phyloP scores from a whole-genome alignment of 805 yeast genomes.

The Metschnikowia corniflorae region DNA sequence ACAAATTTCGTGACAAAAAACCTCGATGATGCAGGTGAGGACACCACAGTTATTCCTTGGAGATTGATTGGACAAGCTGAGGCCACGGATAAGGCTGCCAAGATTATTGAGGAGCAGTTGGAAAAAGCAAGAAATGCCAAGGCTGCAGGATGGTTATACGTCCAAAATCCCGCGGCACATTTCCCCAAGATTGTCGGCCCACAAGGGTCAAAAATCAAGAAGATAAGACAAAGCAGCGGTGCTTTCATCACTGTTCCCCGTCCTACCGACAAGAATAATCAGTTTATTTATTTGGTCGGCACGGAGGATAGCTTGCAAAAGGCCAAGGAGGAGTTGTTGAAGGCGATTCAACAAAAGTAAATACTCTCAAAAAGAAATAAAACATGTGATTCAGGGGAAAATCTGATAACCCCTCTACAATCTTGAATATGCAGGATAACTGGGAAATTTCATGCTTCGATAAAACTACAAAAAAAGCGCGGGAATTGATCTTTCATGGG shows the following conservation, averaged over 20 bases:
- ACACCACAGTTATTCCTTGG: conserved; percentile 53
- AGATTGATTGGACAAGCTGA: conserved; percentile 55
- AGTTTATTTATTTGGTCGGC: conserved; percentile 61
- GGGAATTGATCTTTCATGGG: too few species aligned
- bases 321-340: conserved; percentile 21
- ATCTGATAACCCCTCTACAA: too few species aligned
- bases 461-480: too few species aligned
- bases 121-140: conserved; percentile 44
- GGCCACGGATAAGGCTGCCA: conserved; percentile 50
- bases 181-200: conserved; percentile 74
- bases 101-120: conserved; percentile 48
- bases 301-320: conserved; percentile 46
- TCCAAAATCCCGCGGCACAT: conserved; percentile 41
- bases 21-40: conserved; percentile 19
- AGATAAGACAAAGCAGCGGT: conserved; percentile 55
- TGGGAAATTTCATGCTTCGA: too few species aligned
- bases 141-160: conserved; percentile 60
- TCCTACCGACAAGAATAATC: conserved; percentile 46
- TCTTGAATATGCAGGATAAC: too few species aligned
- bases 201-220: conserved; percentile 63
- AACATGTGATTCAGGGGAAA: too few species aligned
- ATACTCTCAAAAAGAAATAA: too few species aligned
- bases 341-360: conserved; percentile 5
- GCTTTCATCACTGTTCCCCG: conserved; percentile 65
- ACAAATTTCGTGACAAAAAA: conserved; percentile 45